Evolutionary conservation across 2,329 filamentous ascomycete species (phyloP).

Genomic region (Coniochaeta sp.): DNA sequence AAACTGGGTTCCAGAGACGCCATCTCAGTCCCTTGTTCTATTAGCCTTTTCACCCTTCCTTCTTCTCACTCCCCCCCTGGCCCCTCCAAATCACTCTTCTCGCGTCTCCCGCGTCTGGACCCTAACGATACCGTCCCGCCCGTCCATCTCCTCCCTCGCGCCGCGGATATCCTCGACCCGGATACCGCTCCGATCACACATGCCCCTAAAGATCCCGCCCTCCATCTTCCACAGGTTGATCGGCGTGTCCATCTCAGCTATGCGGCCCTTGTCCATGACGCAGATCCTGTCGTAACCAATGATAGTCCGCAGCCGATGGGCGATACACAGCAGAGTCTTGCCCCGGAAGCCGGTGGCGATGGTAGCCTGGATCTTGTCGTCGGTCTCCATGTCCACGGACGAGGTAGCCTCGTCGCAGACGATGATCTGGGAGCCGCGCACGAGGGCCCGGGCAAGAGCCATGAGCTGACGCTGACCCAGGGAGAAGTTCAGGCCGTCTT

Average conservation of each 20-base stretch:
- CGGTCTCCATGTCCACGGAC: conserved; percentile 91
- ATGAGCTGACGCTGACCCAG: conserved; percentile 92
- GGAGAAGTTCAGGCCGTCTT: conserved; percentile 93
- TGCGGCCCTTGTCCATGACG: conserved; percentile 86
- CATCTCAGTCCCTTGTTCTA: background rate
- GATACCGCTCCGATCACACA: conserved; percentile 86
- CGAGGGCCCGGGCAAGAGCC: conserved; percentile 85
- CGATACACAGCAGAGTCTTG: conserved; percentile 86
- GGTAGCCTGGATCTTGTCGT: conserved; percentile 87
- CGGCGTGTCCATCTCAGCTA: conserved; percentile 80
- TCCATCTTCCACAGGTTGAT: conserved; percentile 59
- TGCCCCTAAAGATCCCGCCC: conserved; percentile 74
- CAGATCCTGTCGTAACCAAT: conserved; percentile 92
- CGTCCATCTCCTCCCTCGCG: conserved; percentile 28
- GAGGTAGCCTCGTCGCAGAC: conserved; percentile 95
- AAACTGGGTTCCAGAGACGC: too few relatives aligned
- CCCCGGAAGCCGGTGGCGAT: conserved; percentile 80
- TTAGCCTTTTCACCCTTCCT: background rate
- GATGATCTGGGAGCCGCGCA: conserved; percentile 83
- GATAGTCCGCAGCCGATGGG: conserved; percentile 85
- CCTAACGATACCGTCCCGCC: background rate
- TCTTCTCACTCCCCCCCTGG: conserved; percentile 9
- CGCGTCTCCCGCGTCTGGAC: background rate
- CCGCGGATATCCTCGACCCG: conserved; percentile 43
- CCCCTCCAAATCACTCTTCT: conserved; percentile 2